A percentile compares a stretch with the other conserved stretches of the same genome.
Evolutionary conservation across 2,329 filamentous ascomycete genomes (phyloP).

Genomic region (Penicillium glabrum): DNA sequence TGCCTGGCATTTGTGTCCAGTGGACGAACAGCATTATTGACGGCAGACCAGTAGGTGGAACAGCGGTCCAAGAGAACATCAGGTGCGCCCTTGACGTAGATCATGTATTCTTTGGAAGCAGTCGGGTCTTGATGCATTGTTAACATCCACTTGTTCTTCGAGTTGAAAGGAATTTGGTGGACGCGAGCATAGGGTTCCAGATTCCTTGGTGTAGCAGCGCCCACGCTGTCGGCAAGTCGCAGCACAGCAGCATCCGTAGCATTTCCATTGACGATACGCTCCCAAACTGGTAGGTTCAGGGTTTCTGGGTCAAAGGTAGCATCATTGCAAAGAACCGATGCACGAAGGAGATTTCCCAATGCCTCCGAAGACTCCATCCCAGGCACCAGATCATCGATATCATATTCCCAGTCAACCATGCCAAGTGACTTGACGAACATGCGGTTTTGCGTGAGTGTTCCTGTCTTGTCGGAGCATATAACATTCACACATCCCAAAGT

Average conservation of each 20-base stretch:
- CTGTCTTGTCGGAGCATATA: conserved; percentile 77
- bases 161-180: conserved; percentile 75
- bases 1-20: conserved; percentile 51
- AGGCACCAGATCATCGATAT: conserved; percentile 16
- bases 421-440: conserved; percentile 59
- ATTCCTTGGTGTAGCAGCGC: conserved; percentile 58
- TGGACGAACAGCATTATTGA: conserved; percentile 54
- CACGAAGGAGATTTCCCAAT: conserved; percentile 59
- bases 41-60: conserved; percentile 57
- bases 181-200: conserved; percentile 61
- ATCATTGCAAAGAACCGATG: conserved; percentile 71
- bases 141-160: conserved; percentile 82
- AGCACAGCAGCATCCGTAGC: conserved; percentile 75
- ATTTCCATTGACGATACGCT: conserved; percentile 70
- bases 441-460: conserved; percentile 60
- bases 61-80: conserved; percentile 70
- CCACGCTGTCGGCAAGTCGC: conserved; percentile 67
- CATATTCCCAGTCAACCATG: conserved; percentile 26
- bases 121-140: conserved; percentile 47
- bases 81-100: conserved; percentile 72
- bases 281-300: conserved; percentile 56
- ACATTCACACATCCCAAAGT: conserved; percentile 73
- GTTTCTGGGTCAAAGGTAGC: conserved; percentile 71
- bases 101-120: conserved; percentile 29
- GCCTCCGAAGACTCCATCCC: conserved; percentile 33